These are phyloP conservation scores for Phialocephala sp. DNA, from an alignment of 2,329 filamentous ascomycete species.

Conservation along the genomic window DNA sequence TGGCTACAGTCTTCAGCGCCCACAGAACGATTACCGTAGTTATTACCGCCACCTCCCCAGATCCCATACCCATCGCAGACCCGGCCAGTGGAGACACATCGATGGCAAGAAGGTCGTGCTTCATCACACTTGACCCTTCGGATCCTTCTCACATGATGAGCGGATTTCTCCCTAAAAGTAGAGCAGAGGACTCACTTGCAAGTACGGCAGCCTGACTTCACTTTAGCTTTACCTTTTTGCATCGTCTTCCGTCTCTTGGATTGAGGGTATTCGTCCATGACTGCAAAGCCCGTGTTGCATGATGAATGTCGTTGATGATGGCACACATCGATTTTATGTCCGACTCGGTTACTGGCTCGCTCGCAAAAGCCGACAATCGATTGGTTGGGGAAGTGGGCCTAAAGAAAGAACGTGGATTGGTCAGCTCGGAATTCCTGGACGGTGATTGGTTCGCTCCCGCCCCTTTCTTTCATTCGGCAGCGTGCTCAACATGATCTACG, in stretches of 20 bases:
- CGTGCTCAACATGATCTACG: too few species aligned
- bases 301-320: background rate
- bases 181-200: conserved; percentile 47
- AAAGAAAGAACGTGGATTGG: background rate
- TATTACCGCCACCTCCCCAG: conserved; percentile 29
- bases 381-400: background rate
- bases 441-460: background rate
- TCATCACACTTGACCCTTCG: conserved; percentile 39
- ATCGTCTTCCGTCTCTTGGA: background rate
- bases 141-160: conserved; percentile 21
- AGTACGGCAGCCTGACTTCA: conserved; percentile 49
- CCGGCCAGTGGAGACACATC: conserved; percentile 33
- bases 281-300: background rate
- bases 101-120: conserved; percentile 29
- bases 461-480: background rate
- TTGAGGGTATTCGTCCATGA: background rate
- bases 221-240: conserved; percentile 36
- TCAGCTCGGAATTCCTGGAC: background rate
- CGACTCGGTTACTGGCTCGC: background rate
- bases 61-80: conserved; percentile 44
- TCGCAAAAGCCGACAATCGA: background rate
- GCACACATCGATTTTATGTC: background rate
- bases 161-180: conserved; percentile 42
- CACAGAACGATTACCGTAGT: background rate
- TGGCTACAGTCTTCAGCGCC: conserved; percentile 27